Evolutionary conservation across 768 basidiomycete species (phyloP), one percentile per base, ranked within the genome.

Genomic region (Daedalea quercina): DNA sequence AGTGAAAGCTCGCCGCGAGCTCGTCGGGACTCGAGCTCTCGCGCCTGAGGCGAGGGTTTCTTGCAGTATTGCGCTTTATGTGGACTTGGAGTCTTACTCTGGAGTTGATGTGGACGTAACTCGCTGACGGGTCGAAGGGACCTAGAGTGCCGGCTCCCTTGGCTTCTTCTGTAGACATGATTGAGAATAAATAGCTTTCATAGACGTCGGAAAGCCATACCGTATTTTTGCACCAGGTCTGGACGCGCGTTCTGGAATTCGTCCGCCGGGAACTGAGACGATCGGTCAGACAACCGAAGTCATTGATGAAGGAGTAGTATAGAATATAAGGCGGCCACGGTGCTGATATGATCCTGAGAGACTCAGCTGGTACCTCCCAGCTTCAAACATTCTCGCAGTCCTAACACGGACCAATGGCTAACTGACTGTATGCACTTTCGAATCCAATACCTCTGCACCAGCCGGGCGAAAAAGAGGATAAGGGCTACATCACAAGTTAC

Each of bases 101-200:
- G 44, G 82, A 83, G 22, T 73, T 61, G 20, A 80, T 80, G 59
- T 87, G 82, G 9, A 90, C 73, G 53, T 79, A 72, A 34, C 63
- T 56, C 15, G 78, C 79, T 20, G 76, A 74, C 20, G 87, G 86
- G 59, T 89, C 78, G 64, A 90, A 90, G 0, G 66, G 61, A 1
- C 64, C 64, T 20, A 85, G 70, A 8, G 63, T 55, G 19, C 77
- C 79, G 4, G 61, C 64, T 26, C 55, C 62, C 62, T 79, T 75
- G 49, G 56, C 75, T 41, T 62, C 68, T 58, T 75, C 86, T 88
- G 54, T 33, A 9, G 19, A 20, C n/a, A n/a, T 12, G 31, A 33
- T 34, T 25, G n/a, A 51, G 19, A 22, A 28, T 19, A 47, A 20
- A 20, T 28, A 25, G n/a, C n/a, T n/a, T 37, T 3, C 25, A 37